Evolutionary conservation across 1,139 yeast species (phyloP), one percentile per base, ranked within the genome.

Genomic region (Spathaspora sp.): DNA sequence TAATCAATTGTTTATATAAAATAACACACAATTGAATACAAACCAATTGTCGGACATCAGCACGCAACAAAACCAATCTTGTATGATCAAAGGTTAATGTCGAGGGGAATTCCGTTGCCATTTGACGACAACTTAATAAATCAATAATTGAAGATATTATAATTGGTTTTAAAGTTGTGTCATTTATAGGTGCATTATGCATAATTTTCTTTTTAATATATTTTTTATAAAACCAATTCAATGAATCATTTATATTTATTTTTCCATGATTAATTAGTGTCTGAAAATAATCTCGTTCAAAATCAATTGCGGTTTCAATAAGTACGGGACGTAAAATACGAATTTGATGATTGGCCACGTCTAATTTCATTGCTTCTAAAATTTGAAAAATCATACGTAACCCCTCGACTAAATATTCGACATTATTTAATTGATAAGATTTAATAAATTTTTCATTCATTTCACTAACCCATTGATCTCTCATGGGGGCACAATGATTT

Each of bases 341-440:
- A 47, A 91, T 89, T 66, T 90, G 97, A 64, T 91, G 97, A 65
- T 91, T 91, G 16, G 97, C 97, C 46, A 90, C 95, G 60, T 91
- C 97, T 55, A 91, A 74, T 64, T 91, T 91, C 96, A 91, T 90
- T n/a, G 96, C 95, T 64, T 90, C 97, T 55, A 91, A 72, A 49
- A 91, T 87, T 53, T 88, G 87, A 63, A 91, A 89, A 16, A 89
- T 78, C 69, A 84, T 78, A 50, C 93, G 77, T 46, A 91, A 70
- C 2, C 96, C 97, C 44, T 84, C 89, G 39, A 89, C 88, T 43
- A 90, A 70, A 48, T 76, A 74, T 13, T 73, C 61, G 10, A 83
- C 80, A 17, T 83, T 76, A 52, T 72, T 70, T 27, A 73, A 71
- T n/a, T 66, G 62, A 51, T 80, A 80, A 18, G 95, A 89, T 47